These are phyloP conservation scores for Naganishia vaughanmartiniae DNA, from an alignment of 768 basidiomycete species.

Conservation along the genomic window DNA sequence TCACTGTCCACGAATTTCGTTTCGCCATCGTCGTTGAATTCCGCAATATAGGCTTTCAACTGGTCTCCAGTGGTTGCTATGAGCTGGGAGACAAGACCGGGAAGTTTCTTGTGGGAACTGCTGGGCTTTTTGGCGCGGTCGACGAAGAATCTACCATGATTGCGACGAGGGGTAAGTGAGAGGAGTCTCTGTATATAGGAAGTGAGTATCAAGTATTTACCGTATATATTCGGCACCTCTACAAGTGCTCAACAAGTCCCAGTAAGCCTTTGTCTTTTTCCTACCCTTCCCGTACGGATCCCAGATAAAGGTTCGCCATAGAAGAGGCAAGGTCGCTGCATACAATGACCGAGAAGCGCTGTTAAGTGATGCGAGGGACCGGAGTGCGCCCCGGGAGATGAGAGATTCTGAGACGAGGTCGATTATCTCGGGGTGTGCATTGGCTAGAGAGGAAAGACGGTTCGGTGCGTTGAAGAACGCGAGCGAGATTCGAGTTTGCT, in stretches of 20 bases:
- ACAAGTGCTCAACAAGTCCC: not conserved
- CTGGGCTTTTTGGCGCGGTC: not conserved
- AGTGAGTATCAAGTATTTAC: not conserved
- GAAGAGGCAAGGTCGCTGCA: not conserved
- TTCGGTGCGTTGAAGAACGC: too few species aligned
- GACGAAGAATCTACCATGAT: not conserved
- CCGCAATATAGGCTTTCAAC: constrained; percentile 6
- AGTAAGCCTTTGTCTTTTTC: not conserved
- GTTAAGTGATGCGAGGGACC: not conserved
- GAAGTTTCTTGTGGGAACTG: not conserved
- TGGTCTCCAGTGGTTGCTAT: not conserved
- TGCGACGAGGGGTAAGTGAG: not conserved
- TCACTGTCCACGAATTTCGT: not conserved
- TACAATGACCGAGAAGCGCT: not conserved
- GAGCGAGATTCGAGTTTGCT: too few species aligned
- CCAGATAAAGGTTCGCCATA: constrained; percentile 13
- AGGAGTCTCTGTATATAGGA: not conserved
- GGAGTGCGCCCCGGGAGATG: not conserved
- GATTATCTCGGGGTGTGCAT: not conserved
- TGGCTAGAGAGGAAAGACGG: too few species aligned
- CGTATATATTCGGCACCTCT: not conserved
- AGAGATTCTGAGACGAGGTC: not conserved
- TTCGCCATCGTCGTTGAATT: not conserved
- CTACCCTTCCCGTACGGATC: not conserved
- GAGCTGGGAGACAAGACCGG: not conserved